Evolutionary conservation across 1,284 basidiomycete species (phyloP).

Genomic region (Pseudomicrostroma phylloplanum): DNA sequence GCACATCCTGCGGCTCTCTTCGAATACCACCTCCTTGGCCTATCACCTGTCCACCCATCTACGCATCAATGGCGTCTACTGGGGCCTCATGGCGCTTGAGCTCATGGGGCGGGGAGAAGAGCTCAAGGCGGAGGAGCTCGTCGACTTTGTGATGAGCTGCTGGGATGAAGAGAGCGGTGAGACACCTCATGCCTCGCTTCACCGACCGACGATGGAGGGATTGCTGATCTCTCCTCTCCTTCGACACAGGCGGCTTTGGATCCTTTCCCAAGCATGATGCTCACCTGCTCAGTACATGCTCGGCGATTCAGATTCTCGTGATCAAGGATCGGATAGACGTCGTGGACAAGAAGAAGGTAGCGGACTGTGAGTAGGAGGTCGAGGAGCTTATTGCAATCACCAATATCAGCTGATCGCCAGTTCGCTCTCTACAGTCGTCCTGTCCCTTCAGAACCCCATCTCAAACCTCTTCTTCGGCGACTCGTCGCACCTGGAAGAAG

Average conservation of each 20-base stretch:
- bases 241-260: constrained; percentile 72
- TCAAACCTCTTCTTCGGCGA: constrained; percentile 88
- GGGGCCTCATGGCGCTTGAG: constrained; percentile 82
- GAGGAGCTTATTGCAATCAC: neutral
- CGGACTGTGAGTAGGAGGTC: constrained; percentile 64
- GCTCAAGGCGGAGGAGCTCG: constrained; percentile 72
- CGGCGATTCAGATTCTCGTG: constrained; percentile 82
- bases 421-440: constrained; percentile 60
- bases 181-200: neutral
- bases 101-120: constrained; percentile 67
- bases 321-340: constrained; percentile 75
- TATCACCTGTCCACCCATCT: constrained; percentile 92
- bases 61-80: constrained; percentile 92
- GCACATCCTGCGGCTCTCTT: constrained; percentile 13
- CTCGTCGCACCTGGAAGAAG: constrained; percentile 70
- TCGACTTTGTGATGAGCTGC: constrained; percentile 84
- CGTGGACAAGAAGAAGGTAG: constrained; percentile 56
- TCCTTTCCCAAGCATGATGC: constrained; percentile 89
- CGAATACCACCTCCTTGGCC: constrained; percentile 45
- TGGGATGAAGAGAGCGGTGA: constrained; percentile 59
- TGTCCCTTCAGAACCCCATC: constrained; percentile 63
- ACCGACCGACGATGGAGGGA: neutral
- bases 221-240: too few relatives aligned
- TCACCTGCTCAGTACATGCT: constrained; percentile 77
- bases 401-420: neutral